phyloP scores from a whole-genome alignment of 306 rosid species.

The Medicago lupulina region DNA sequence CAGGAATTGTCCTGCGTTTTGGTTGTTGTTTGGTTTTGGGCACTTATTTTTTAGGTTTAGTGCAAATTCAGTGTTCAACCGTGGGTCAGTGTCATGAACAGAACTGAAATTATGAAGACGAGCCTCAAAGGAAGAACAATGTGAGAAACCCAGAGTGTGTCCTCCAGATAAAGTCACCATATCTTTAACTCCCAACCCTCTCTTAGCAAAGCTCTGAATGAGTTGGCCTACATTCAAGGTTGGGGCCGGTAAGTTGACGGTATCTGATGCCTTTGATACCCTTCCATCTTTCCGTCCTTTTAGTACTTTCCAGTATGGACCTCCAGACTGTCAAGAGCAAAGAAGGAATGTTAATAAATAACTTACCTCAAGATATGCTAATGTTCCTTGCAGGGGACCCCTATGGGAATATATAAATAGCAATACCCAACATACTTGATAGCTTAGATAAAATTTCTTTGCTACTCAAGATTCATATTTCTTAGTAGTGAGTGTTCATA shows the following conservation, averaged over 20 bases:
- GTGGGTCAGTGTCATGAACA: slow-evolving; percentile 61
- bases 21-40: slow-evolving; percentile 61
- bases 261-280: slow-evolving; percentile 70
- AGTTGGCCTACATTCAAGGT: slow-evolving; percentile 65
- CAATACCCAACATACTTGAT: slow-evolving; percentile 14
- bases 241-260: slow-evolving; percentile 72
- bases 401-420: slow-evolving; percentile 22
- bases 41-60: slow-evolving; percentile 58
- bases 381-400: slow-evolving; percentile 32
- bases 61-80: slow-evolving; percentile 56
- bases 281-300: slow-evolving; percentile 87
- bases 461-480: background rate
- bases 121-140: slow-evolving; percentile 70
- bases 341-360: slow-evolving; percentile 10
- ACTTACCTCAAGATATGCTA: slow-evolving; percentile 27
- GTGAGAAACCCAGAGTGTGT: slow-evolving; percentile 83
- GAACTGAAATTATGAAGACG: slow-evolving; percentile 59
- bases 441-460: slow-evolving; percentile 19
- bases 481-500: background rate
- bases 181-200: slow-evolving; percentile 72
- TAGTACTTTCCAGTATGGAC: slow-evolving; percentile 72
- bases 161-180: slow-evolving; percentile 79
- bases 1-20: slow-evolving; percentile 57
- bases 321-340: slow-evolving; percentile 63
- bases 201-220: slow-evolving; percentile 63